phyloP scores from a whole-genome alignment of 768 basidiomycete species.

The Agrocybe chaxingu region DNA sequence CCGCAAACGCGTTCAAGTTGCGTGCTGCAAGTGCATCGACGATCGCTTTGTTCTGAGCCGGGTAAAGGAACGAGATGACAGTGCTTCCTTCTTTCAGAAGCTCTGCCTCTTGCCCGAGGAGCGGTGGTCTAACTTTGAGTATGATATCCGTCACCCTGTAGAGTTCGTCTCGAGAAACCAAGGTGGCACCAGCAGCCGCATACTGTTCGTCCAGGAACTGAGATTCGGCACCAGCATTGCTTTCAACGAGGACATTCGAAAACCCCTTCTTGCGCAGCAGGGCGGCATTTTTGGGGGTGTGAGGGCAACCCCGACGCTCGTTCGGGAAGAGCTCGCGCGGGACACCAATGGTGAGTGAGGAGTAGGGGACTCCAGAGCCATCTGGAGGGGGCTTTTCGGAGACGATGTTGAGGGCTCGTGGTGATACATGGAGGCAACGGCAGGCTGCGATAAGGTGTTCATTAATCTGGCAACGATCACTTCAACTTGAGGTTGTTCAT shows the following conservation, averaged over 20 bases:
- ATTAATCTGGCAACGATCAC: background rate
- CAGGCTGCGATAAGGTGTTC: conserved; percentile 18
- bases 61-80: conserved; percentile 81
- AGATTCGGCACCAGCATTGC: conserved; percentile 64
- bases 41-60: conserved; percentile 73
- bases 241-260: conserved; percentile 66
- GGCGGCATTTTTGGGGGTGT: conserved; percentile 77
- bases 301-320: conserved; percentile 74
- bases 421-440: conserved; percentile 31
- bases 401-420: conserved; percentile 21
- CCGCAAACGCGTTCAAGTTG: conserved; percentile 71
- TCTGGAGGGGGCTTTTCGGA: conserved; percentile 24
- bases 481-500: too few relatives aligned
- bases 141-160: conserved; percentile 70
- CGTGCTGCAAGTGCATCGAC: conserved; percentile 67
- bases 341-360: conserved; percentile 70
- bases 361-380: conserved; percentile 53
- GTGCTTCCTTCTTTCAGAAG: conserved; percentile 72
- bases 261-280: conserved; percentile 84
- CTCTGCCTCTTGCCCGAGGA: conserved; percentile 57
- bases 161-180: conserved; percentile 73
- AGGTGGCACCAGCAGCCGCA: conserved; percentile 69
- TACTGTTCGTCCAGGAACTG: conserved; percentile 85
- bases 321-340: conserved; percentile 75
- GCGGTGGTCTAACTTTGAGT: conserved; percentile 82